These are phyloP conservation scores for Anisogramma anomala DNA, from an alignment of 2,329 filamentous ascomycete genomes.

Conservation along the genomic window DNA sequence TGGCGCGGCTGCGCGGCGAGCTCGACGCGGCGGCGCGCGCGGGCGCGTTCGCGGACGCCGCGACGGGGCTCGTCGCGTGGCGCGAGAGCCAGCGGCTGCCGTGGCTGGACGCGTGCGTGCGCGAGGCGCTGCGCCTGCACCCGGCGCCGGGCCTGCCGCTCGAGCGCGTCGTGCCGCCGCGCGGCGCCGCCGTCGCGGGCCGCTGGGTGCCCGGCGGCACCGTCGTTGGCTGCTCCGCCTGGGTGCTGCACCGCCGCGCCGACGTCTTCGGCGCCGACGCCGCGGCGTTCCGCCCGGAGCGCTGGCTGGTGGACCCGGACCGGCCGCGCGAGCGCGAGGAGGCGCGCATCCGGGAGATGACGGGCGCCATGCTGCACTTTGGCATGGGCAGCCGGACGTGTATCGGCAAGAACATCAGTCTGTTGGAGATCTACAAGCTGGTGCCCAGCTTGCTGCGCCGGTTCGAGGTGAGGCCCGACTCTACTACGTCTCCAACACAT, in stretches of 20 bases:
- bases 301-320: conserved; percentile 44
- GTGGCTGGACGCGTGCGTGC: conserved; percentile 54
- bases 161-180: conserved; percentile 62
- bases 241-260: conserved; percentile 58
- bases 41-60: conserved; percentile 14
- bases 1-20: conserved; percentile 21
- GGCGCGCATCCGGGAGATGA: conserved; percentile 52
- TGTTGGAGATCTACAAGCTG: conserved; percentile 53
- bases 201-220: conserved; percentile 55
- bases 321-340: conserved; percentile 40
- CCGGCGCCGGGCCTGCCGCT: conserved; percentile 62
- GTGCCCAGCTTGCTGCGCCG: conserved; percentile 49
- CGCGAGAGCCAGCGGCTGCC: conserved; percentile 54
- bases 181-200: conserved; percentile 53
- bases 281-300: conserved; percentile 55
- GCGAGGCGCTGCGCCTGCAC: conserved; percentile 15
- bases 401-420: conserved; percentile 54
- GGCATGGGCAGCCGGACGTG: conserved; percentile 61
- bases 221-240: conserved; percentile 63
- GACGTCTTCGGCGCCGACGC: conserved; percentile 57
- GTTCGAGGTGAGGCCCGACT: conserved; percentile 43
- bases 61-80: conserved; percentile 56
- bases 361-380: conserved; percentile 60
- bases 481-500: conserved; percentile 39
- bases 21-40: conserved; percentile 20